Percentiles rank a stretch among this genome's conserved stretches.
These are phyloP conservation scores for Pseudoperonospora humuli DNA, from an alignment of 352 stramenopile genomes.

Conservation along the genomic window DNA sequence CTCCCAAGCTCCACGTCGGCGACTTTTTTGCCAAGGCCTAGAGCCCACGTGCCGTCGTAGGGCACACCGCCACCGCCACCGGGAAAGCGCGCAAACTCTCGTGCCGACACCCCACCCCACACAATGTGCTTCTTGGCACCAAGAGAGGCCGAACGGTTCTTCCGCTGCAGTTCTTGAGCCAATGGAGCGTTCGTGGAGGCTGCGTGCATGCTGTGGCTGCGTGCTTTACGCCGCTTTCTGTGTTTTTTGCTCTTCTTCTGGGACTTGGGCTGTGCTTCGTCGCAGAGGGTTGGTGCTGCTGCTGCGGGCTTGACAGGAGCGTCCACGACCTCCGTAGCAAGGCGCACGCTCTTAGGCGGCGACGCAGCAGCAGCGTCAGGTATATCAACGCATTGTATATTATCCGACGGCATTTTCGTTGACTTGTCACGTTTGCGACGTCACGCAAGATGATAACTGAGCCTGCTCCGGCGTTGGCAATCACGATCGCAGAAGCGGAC, in stretches of 20 bases:
- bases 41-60: slow-evolving; percentile 75
- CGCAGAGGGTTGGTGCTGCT: slow-evolving; percentile 2
- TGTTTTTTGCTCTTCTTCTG: slow-evolving; percentile 68
- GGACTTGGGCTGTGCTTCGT: slow-evolving; percentile 13
- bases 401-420: slow-evolving; percentile 8
- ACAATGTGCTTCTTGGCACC: slow-evolving; percentile 61
- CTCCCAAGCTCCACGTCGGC: slow-evolving; percentile 61
- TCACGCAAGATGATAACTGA: slow-evolving; percentile 42
- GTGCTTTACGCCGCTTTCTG: slow-evolving; percentile 63
- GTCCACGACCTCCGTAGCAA: slow-evolving; percentile 34
- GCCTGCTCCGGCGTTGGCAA: slow-evolving; percentile 64
- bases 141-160: slow-evolving; percentile 60
- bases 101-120: slow-evolving; percentile 59
- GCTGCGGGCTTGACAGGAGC: slow-evolving; percentile 18
- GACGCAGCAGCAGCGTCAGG: slow-evolving; percentile 12
- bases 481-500: slow-evolving; percentile 76
- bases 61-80: slow-evolving; percentile 66
- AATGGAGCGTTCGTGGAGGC: slow-evolving; percentile 16
- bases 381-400: slow-evolving; percentile 22
- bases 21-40: slow-evolving; percentile 57
- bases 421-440: not conserved
- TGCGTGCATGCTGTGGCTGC: slow-evolving; percentile 64
- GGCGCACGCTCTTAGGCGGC: slow-evolving; percentile 34
- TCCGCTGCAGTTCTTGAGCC: slow-evolving; percentile 22
- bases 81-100: slow-evolving; percentile 76